Evolutionary conservation across 306 rosid species (phyloP), one percentile per base, ranked within the genome.

Genomic region (Casuarina cunninghamiana): DNA sequence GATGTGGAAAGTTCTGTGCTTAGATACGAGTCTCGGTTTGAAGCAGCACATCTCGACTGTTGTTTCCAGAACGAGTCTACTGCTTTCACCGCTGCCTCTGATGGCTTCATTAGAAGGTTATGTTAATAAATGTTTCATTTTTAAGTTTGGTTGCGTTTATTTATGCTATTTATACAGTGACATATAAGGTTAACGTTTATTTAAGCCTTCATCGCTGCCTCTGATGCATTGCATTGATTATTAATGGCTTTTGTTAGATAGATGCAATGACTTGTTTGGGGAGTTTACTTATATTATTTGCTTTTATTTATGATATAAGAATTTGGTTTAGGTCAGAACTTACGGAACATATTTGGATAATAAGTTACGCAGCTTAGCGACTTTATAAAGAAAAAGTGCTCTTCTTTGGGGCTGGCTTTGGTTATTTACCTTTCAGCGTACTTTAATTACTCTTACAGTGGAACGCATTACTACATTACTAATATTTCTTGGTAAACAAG

Each of bases 11-110:
- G 81, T 49, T 89, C 90, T 0, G 62, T 62, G 44, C 87, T 90
- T 42, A 72, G 91, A 75, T 69, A 85, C 7, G 90, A 88, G 77
- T 85, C 87, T 82, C 80, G 79, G 3, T 84, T 90, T 9, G 85
- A 89, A 81, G 85, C 88, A 46, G 72, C 97, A 0, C 92, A 90
- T 65, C 89, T 94, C 21, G 97, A 91, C 85, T 92, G 92, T 58
- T 94, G 92, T 82, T 92, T 92, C 75, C 86, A 82, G 58, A 73
- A 81, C 37, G 97, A 92, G 65, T 80, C 75, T 5, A 75, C 82
- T 63, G 93, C 93, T 55, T 92, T 90, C 74, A 3, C 83, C 6
- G 86, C 88, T 69, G 88, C 77, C 75, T 88, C 97, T 43, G 95
- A 89, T 71, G 96, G 98, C 71, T 78, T 50, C 19, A 83, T 94